Evolutionary conservation across 495 filamentous ascomycete species (phyloP).

Genomic region (Aspergillus wentii): DNA sequence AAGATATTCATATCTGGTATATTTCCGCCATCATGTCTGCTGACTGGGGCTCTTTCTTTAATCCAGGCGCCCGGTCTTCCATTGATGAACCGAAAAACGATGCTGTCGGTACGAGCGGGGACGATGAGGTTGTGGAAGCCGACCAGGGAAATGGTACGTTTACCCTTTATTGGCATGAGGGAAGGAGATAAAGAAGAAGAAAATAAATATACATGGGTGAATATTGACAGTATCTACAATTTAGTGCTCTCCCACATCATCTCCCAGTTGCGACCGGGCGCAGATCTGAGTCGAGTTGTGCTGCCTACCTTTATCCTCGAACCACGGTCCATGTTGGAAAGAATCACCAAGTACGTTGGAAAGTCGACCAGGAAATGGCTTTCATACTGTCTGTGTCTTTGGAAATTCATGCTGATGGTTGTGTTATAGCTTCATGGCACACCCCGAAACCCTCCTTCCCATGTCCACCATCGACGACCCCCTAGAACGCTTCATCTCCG

Average conservation of each 20-base stretch:
- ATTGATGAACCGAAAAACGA: conserved; percentile 42
- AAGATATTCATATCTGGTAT: background rate
- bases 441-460: conserved; percentile 89
- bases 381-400: background rate
- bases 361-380: no score
- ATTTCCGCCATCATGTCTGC: conserved; percentile 25
- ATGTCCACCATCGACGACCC: conserved; percentile 89
- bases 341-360: conserved; percentile 95
- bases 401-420: conserved; percentile 1
- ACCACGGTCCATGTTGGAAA: conserved; percentile 94
- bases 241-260: conserved; percentile 92
- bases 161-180: background rate
- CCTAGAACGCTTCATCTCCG: conserved; percentile 82
- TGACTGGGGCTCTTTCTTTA: conserved; percentile 24
- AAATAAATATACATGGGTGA: no score
- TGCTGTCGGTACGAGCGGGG: conserved; percentile 28
- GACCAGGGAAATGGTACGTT: conserved; percentile 54
- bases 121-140: conserved; percentile 79
- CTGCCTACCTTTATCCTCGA: conserved; percentile 98
- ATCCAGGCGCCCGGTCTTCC: conserved; percentile 51
- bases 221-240: background rate
- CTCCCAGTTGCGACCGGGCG: conserved; percentile 90
- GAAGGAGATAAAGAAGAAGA: no score
- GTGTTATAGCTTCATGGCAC: conserved; percentile 93
- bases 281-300: conserved; percentile 89